Conservation (phyloP, 164 flowering plant species). For the Umbellularia californica region DNA sequence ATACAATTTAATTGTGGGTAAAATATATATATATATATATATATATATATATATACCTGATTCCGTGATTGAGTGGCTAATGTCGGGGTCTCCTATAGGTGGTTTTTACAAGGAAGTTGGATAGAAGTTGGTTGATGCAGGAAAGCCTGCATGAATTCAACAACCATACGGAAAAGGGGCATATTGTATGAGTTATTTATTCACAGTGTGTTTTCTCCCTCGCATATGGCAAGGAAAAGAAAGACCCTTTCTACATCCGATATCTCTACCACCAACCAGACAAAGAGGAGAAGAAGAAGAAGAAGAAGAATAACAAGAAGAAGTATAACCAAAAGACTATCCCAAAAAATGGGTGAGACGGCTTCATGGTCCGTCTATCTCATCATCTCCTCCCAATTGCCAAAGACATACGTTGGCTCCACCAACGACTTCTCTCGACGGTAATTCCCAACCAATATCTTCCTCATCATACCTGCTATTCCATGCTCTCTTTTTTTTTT, state of each 20-base stretch:
- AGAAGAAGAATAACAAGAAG: neutral
- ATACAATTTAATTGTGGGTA: no score
- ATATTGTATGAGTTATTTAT: no score
- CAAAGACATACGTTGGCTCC: slow-evolving; percentile 10
- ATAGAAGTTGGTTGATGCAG: no score
- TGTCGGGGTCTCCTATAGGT: no score
- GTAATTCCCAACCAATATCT: neutral
- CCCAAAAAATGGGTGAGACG: neutral
- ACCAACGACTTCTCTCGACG: slow-evolving; percentile 10
- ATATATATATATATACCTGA: no score
- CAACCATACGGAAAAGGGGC: no score
- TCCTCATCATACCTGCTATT: neutral
- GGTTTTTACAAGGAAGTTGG: no score
- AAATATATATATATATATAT: no score
- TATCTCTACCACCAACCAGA: neutral
- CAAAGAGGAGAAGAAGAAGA: neutral
- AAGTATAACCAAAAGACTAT: neutral
- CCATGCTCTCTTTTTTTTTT: neutral
- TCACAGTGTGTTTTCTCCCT: no score
- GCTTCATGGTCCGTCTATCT: slow-evolving; percentile 9
- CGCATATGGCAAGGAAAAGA: neutral
- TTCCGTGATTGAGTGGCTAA: no score
- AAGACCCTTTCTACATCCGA: neutral
- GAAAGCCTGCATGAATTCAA: no score
- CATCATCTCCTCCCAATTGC: slow-evolving; percentile 9